Evolutionary conservation across 164 flowering plant genomes (phyloP).

Genomic region (Magnolia kwangsiensis): DNA sequence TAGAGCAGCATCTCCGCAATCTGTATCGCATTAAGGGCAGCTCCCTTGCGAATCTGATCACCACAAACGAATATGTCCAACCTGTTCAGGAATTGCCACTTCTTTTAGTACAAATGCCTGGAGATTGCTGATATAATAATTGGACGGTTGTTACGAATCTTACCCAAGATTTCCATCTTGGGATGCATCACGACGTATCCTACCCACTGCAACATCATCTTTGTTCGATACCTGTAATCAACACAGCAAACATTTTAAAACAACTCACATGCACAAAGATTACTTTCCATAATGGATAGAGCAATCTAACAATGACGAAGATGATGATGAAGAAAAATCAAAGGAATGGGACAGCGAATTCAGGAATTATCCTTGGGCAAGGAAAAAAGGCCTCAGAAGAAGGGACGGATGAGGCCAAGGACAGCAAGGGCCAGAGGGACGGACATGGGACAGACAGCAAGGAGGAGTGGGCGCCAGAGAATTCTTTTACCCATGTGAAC

Average conservation of each 20-base stretch:
- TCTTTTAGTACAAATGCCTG: not conserved
- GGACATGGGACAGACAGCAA: too few relatives aligned
- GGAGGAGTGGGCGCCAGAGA: too few relatives aligned
- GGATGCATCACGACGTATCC: constrained; percentile 84
- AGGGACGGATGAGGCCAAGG: too few relatives aligned
- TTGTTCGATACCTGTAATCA: constrained; percentile 57
- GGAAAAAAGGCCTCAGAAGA: too few relatives aligned
- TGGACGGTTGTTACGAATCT: constrained; percentile 5
- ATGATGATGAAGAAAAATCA: too few relatives aligned
- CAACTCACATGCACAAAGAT: too few relatives aligned
- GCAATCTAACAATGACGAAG: too few relatives aligned
- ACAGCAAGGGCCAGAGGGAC: too few relatives aligned
- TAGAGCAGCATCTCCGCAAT: constrained; percentile 86
- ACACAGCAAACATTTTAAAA: not conserved
- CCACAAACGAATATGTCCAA: constrained; percentile 96
- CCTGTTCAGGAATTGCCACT: constrained; percentile 35
- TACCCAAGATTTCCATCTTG: constrained; percentile 87
- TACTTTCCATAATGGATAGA: too few relatives aligned
- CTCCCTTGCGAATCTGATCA: constrained; percentile 97
- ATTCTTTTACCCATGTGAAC: too few relatives aligned
- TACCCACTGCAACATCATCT: constrained; percentile 96
- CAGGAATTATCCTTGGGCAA: too few relatives aligned
- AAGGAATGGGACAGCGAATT: too few relatives aligned
- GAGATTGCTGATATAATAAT: not conserved
- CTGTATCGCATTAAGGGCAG: constrained; percentile 95